These are phyloP conservation scores for Polyplosphaeria fusca DNA, from an alignment of 495 filamentous ascomycete genomes.

Conservation along the genomic window DNA sequence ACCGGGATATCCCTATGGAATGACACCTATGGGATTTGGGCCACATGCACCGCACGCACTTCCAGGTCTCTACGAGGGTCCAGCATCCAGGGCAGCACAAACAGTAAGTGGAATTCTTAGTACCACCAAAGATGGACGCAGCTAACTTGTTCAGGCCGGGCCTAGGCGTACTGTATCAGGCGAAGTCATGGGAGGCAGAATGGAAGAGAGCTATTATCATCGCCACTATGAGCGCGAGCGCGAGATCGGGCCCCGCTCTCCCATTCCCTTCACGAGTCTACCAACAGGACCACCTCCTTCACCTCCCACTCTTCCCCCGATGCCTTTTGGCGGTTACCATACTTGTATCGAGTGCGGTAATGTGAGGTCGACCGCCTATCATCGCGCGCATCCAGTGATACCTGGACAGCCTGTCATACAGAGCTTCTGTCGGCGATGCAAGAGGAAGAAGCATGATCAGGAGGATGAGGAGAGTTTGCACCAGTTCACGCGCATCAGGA, in stretches of 20 bases:
- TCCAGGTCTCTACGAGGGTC: too few relatives aligned
- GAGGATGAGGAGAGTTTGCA: conserved; percentile 4
- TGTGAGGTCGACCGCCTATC: conserved; percentile 28
- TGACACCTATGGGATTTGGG: too few relatives aligned
- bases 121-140: too few relatives aligned
- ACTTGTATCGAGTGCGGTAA: conserved; percentile 27
- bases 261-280: not conserved
- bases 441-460: conserved; percentile 11
- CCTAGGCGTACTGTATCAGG: not conserved
- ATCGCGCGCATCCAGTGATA: conserved; percentile 23
- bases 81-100: too few relatives aligned
- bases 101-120: too few relatives aligned
- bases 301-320: not conserved
- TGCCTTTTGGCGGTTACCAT: conserved; percentile 14
- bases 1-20: too few relatives aligned
- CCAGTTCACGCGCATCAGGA: not conserved
- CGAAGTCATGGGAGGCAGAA: not conserved
- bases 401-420: conserved; percentile 8
- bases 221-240: not conserved
- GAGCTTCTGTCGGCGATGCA: conserved; percentile 27
- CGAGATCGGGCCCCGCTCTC: not conserved
- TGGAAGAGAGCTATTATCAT: not conserved
- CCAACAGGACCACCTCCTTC: not conserved
- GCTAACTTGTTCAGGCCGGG: too few relatives aligned
- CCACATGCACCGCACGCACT: too few relatives aligned